These are phyloP conservation scores for Cutaneotrichosporon cutaneum DNA, from an alignment of 1,284 basidiomycete genomes.

Conservation along the genomic window DNA sequence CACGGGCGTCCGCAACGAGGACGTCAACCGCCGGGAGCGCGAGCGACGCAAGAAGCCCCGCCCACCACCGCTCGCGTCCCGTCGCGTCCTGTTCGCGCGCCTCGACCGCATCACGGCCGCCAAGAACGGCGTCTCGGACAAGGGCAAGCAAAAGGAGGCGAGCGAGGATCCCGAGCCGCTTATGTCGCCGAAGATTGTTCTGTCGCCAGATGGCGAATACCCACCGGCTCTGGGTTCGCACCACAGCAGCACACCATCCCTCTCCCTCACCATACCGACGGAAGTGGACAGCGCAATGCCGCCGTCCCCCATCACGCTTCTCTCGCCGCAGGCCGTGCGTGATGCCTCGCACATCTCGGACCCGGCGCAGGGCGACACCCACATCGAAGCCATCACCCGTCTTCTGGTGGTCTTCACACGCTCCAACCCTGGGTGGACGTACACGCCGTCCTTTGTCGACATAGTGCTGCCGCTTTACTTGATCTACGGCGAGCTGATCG, in stretches of 20 bases:
- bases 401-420: slow-evolving; percentile 48
- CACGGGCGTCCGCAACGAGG: slow-evolving; percentile 4
- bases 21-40: slow-evolving; percentile 5
- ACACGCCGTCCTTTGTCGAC: slow-evolving; percentile 46
- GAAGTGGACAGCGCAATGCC: slow-evolving; percentile 13
- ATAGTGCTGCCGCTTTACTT: slow-evolving; percentile 50
- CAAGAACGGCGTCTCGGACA: background rate
- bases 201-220: slow-evolving; percentile 23
- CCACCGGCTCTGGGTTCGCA: slow-evolving; percentile 7
- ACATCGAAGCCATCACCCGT: slow-evolving; percentile 48
- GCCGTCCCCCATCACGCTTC: slow-evolving; percentile 39
- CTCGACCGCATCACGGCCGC: slow-evolving; percentile 14
- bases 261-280: slow-evolving; percentile 26
- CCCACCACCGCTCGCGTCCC: slow-evolving; percentile 10
- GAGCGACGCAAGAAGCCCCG: background rate
- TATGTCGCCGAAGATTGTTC: slow-evolving; percentile 34
- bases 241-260: slow-evolving; percentile 20
- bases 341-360: slow-evolving; percentile 18
- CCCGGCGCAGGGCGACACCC: slow-evolving; percentile 39
- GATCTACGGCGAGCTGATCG: slow-evolving; percentile 30
- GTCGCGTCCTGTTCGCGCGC: slow-evolving; percentile 20
- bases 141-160: slow-evolving; percentile 20
- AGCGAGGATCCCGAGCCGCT: slow-evolving; percentile 5
- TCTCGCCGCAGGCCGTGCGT: slow-evolving; percentile 34
- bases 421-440: slow-evolving; percentile 43